These are phyloP conservation scores for Mycena vitilis DNA, from an alignment of 768 basidiomycete species.

Conservation along the genomic window DNA sequence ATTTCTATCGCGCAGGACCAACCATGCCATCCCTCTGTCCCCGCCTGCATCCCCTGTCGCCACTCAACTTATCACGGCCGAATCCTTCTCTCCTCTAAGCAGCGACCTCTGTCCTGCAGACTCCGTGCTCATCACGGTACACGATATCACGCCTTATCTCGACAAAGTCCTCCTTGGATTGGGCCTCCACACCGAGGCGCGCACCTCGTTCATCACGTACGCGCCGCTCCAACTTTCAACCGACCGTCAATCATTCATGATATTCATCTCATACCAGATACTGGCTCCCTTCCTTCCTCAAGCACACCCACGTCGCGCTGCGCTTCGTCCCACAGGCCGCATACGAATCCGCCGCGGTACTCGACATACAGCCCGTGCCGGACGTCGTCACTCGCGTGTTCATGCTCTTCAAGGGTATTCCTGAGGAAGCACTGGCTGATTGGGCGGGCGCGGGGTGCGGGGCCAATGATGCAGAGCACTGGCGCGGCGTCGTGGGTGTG, in stretches of 20 bases:
- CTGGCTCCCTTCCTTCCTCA: conserved; percentile 49
- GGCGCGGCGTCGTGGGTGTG: conserved; percentile 51
- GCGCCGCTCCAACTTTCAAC: too few species aligned
- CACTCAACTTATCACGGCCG: background rate
- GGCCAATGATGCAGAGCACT: conserved; percentile 38
- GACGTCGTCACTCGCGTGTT: conserved; percentile 48
- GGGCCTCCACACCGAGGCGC: conserved; percentile 45
- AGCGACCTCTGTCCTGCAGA: conserved; percentile 40
- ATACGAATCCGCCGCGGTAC: conserved; percentile 45
- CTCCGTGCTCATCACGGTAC: conserved; percentile 45
- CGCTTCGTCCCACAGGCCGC: conserved; percentile 49
- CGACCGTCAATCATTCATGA: too few species aligned
- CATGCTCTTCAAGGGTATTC: conserved; percentile 48
- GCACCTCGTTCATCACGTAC: conserved; percentile 50
- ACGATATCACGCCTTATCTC: conserved; percentile 45
- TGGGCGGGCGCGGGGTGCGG: conserved; percentile 1
- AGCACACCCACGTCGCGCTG: conserved; percentile 45
- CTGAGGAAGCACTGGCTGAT: conserved; percentile 6
- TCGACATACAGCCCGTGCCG: conserved; percentile 45
- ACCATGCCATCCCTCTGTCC: conserved; percentile 5
- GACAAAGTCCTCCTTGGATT: conserved; percentile 39
- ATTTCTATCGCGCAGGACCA: background rate
- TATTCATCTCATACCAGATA: conserved; percentile 26
- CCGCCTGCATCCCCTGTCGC: conserved; percentile 15
- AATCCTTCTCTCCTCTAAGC: conserved; percentile 20